Evolutionary conservation across 2,329 filamentous ascomycete genomes (phyloP), one percentile per base, ranked within the genome.

Genomic region (Ophiostoma quercus): DNA sequence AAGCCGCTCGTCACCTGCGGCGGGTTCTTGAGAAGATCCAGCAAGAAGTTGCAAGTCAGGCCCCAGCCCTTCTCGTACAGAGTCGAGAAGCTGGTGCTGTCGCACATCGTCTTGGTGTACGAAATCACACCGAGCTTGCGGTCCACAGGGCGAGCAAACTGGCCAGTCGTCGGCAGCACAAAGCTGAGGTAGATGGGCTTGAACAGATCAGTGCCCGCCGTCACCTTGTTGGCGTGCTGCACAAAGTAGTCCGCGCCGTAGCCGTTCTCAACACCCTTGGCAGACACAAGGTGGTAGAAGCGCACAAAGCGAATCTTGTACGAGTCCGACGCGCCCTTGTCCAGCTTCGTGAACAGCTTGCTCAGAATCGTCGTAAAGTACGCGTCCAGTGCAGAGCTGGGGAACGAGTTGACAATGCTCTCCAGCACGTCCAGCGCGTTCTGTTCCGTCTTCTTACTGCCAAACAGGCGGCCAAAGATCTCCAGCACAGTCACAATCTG

Each of bases 121-220:
- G 94, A 97, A 43, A 99, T 87, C 25, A 97, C 94, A 1, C 94
- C 95, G 1, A 91, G 89, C 81, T 99, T 99, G 75, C 95, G 92
- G 78, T 99, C 96, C 41, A 92, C 84, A 0, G 95, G 94, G 4
- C 92, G 88, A 34, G 91, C 89, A 34, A 99, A 86, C 79, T 96
- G 94, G 78, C 94, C 91, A 0, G 94, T 97, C 71, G 92, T 91
- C 0, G 91, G 91, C 8, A 99, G 87, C 74, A 99, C 92, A 76
- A 98, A 91, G 43, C 83, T 88, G 8, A 93, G 86, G 80, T 99
- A 99, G 69, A 99, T 87, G 39, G 90, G 89, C 22, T 88, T 89
- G 79, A 97, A 98, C 29, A 72, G 68, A 16, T 72, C 71, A 60
- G 95, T 85, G 67, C 88, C 87, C 34, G 86, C 82, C 79, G 97